Conservation (phyloP, 768 basidiomycete species). For the Amanita inopinata region DNA sequence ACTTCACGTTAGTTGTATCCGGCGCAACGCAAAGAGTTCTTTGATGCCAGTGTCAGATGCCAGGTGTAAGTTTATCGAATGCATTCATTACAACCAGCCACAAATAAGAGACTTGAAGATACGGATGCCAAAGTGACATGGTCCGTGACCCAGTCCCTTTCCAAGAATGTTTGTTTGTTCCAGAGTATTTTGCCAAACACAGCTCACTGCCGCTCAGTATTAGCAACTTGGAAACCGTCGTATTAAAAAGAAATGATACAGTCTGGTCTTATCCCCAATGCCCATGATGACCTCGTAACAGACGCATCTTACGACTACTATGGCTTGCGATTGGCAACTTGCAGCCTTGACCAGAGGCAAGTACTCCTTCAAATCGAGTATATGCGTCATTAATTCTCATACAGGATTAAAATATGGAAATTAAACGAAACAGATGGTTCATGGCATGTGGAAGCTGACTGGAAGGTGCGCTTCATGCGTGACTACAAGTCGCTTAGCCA, state of each 20-base stretch:
- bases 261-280: slow-evolving; percentile 68
- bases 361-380: slow-evolving; percentile 2
- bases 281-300: slow-evolving; percentile 74
- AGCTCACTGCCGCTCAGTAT: background rate
- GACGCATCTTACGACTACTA: slow-evolving; percentile 90
- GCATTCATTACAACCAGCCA: too few species aligned
- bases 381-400: slow-evolving; percentile 10
- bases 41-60: too few species aligned
- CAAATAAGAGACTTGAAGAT: too few species aligned
- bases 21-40: too few species aligned
- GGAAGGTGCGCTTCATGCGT: slow-evolving; percentile 54
- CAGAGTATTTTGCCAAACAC: background rate
- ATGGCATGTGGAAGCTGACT: slow-evolving; percentile 80
- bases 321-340: slow-evolving; percentile 72
- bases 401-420: slow-evolving; percentile 80
- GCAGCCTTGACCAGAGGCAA: slow-evolving; percentile 70
- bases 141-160: too few species aligned
- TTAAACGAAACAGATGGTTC: slow-evolving; percentile 61
- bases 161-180: slow-evolving; percentile 1
- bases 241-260: slow-evolving; percentile 55
- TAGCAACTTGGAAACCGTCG: background rate
- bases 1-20: too few species aligned
- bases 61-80: too few species aligned
- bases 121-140: too few species aligned
- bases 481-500: background rate